Conservation (phyloP, 306 rosid genomes). For the Rosa persica region DNA sequence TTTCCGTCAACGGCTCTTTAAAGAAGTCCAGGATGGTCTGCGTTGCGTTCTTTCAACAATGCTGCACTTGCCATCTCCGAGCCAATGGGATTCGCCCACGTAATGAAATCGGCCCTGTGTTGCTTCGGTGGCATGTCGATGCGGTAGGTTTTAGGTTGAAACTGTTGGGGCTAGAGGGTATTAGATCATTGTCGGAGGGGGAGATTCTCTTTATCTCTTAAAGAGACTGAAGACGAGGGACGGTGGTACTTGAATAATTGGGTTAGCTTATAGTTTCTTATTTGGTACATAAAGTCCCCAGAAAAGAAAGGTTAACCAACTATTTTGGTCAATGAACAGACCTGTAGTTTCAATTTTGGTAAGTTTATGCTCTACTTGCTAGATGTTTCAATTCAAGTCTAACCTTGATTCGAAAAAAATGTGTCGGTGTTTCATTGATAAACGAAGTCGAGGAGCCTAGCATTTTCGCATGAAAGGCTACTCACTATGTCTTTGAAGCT, state of each 20-base stretch:
- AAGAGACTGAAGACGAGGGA: background rate
- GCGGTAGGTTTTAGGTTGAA: background rate
- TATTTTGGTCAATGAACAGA: background rate
- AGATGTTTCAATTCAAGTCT: background rate
- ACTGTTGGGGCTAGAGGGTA: background rate
- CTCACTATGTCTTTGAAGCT: background rate
- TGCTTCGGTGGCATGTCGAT: background rate
- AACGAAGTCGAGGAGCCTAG: background rate
- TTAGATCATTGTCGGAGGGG: background rate
- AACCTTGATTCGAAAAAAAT: background rate
- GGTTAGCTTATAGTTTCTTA: background rate
- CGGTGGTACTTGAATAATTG: background rate
- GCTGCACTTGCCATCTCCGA: background rate
- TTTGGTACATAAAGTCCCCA: background rate
- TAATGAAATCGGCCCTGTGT: background rate
- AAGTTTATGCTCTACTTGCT: background rate
- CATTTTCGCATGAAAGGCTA: background rate
- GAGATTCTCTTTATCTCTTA: background rate
- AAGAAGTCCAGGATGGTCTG: background rate
- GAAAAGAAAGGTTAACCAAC: background rate
- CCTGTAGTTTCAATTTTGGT: background rate
- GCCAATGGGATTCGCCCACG: background rate
- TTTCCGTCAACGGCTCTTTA: slow-evolving; percentile 23
- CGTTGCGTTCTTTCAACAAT: background rate
- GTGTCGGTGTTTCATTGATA: background rate